Base-by-base conservation (phyloP, 805 yeast genomes). In the Hanseniaspora mollemarum region DNA sequence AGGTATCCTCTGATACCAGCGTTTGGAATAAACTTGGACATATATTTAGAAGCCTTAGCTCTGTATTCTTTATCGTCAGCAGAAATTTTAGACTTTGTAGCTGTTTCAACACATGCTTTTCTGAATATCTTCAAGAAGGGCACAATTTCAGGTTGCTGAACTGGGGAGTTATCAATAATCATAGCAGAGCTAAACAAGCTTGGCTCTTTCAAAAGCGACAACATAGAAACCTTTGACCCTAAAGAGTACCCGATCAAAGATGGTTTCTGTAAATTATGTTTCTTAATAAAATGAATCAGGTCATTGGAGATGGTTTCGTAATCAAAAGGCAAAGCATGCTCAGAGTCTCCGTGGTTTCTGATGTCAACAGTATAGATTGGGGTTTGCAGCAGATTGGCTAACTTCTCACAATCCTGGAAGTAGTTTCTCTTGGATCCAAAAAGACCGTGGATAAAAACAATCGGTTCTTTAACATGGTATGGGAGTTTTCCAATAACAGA, bases 141-240 rank as follows among this genome's bases (percentile, higher is more conserved):
- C 38, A 65, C 71, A 25, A 74, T 62, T 15, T 63, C 60, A 22
- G 66, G 65, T 45, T 60, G 60, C 4, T 55, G 63, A 8, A 60
- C 54, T 22, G 80, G 80, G 6, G 73, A 62, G 57, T 74, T 75
- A 53, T 74, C 80, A 8, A 75, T 66, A 22, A 72, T 68, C 8
- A 73, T 64, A 33, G 72, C 60, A 37, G 67, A 63, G 16, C 60
- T 57, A 13, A 73, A 62, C 31, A 63, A 51, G 3, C 66, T 68
- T 1, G 76, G 76, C 41, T 65, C 54, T 52, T 60, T 57, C 48
- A 75, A 58, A 2, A 70, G 61, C 2, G 68, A 67, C 46, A 70
- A 51, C 74, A 75, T 71, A 5, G 74, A 70, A 5, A 71, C 71
- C 51, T 74, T 74, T 13, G 76, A 78, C 4, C 80, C 80, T 70